These are phyloP conservation scores for Xanthoconium separans DNA, from an alignment of 1,284 basidiomycete species.

Conservation along the genomic window DNA sequence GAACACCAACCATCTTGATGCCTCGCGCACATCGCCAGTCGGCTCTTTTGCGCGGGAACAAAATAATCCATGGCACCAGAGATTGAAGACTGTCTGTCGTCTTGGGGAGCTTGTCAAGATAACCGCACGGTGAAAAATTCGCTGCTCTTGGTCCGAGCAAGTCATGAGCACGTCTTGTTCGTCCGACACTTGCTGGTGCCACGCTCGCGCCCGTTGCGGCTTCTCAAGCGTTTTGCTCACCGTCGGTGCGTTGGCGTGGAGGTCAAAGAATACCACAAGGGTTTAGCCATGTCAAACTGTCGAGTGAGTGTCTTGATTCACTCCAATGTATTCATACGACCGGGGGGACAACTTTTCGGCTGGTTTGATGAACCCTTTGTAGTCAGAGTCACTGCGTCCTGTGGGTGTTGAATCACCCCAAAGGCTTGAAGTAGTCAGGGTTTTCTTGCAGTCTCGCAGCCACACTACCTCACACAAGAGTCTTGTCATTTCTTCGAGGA, in stretches of 20 bases:
- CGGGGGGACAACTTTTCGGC: slow-evolving; percentile 20
- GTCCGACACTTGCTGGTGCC: slow-evolving; percentile 24
- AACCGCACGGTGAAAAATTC: slow-evolving; percentile 29
- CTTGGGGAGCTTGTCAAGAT: slow-evolving; percentile 13
- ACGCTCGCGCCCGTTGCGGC: slow-evolving; percentile 14
- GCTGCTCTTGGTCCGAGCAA: slow-evolving; percentile 24
- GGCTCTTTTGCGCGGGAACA: slow-evolving; percentile 1
- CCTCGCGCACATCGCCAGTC: background rate
- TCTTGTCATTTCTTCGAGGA: slow-evolving; percentile 22
- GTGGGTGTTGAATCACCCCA: background rate
- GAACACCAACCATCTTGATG: slow-evolving; percentile 13
- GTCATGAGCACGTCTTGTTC: slow-evolving; percentile 19
- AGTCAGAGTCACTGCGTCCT: background rate
- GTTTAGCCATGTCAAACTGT: slow-evolving; percentile 18
- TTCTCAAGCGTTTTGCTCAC: slow-evolving; percentile 12
- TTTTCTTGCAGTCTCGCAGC: slow-evolving; percentile 10
- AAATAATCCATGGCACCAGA: slow-evolving; percentile 4
- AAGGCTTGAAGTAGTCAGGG: slow-evolving; percentile 12
- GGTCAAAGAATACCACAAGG: slow-evolving; percentile 2
- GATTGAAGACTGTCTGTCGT: background rate
- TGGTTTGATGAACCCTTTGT: slow-evolving; percentile 2
- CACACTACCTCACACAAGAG: slow-evolving; percentile 31
- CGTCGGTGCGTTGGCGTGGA: slow-evolving; percentile 1
- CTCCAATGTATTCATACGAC: slow-evolving; percentile 25
- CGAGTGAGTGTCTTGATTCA: slow-evolving; percentile 34